Evolutionary conservation across 1,284 basidiomycete species (phyloP).

Genomic region (Cutaneotrichosporon cutaneum): DNA sequence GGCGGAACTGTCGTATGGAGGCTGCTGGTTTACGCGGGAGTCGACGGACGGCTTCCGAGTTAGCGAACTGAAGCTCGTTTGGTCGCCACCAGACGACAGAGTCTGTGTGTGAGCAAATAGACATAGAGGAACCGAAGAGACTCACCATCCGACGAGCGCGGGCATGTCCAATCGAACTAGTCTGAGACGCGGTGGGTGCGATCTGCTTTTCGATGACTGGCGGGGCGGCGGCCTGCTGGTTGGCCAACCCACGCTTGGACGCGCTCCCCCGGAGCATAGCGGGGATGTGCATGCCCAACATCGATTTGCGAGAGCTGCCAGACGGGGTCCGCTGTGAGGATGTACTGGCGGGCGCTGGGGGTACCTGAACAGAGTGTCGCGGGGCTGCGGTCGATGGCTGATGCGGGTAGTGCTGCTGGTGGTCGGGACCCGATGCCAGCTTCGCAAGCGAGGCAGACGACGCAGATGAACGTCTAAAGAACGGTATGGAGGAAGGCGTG

Average conservation of each 20-base stretch:
- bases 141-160: slow-evolving; percentile 20
- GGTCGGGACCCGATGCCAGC: slow-evolving; percentile 22
- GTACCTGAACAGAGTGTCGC: slow-evolving; percentile 21
- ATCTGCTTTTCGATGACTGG: slow-evolving; percentile 20
- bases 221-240: slow-evolving; percentile 10
- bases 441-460: slow-evolving; percentile 59
- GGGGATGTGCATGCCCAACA: slow-evolving; percentile 64
- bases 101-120: slow-evolving; percentile 59
- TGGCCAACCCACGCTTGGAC: slow-evolving; percentile 57
- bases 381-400: not conserved
- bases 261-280: slow-evolving; percentile 77
- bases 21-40: slow-evolving; percentile 6
- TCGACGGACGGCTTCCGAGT: slow-evolving; percentile 38
- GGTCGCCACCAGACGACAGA: slow-evolving; percentile 69
- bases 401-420: not conserved
- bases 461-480: slow-evolving; percentile 88
- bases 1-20: not conserved
- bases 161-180: slow-evolving; percentile 59
- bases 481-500: slow-evolving; percentile 91
- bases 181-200: slow-evolving; percentile 56
- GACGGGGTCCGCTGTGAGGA: slow-evolving; percentile 28
- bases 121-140: not conserved
- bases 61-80: slow-evolving; percentile 23
- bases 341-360: slow-evolving; percentile 9
- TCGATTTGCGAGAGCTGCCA: slow-evolving; percentile 44